Evolutionary conservation across 306 rosid genomes (phyloP).

Genomic region (Quercus berberidifolia): DNA sequence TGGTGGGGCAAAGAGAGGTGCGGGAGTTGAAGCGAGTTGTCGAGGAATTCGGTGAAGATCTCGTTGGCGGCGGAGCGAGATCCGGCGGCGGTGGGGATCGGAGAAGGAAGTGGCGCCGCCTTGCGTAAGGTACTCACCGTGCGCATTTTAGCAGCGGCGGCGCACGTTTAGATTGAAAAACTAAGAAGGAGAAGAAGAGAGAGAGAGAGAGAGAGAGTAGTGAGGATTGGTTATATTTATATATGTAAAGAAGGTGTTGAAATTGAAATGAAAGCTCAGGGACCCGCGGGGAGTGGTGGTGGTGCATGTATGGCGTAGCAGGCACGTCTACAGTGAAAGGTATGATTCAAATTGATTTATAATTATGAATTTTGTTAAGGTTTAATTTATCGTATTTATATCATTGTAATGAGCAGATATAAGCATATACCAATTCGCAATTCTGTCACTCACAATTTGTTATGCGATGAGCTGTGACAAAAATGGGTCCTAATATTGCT

Average conservation of each 20-base stretch:
- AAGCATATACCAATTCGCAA: fast-evolving
- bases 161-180: not conserved
- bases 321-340: constrained; percentile 20
- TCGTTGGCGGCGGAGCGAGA: constrained; percentile 64
- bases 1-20: constrained; percentile 40
- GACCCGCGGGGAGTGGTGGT: constrained; percentile 21
- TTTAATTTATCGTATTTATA: too few species aligned
- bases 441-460: fast-evolving
- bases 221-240: too few species aligned
- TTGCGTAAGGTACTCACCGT: constrained; percentile 14
- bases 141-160: constrained; percentile 33
- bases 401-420: too few species aligned
- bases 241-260: not conserved
- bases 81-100: constrained; percentile 74
- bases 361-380: too few species aligned
- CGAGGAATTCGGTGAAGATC: constrained; percentile 49
- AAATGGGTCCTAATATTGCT: too few species aligned
- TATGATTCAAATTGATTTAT: too few species aligned
- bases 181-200: not conserved
- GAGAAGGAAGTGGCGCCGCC: constrained; percentile 60
- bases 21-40: constrained; percentile 44
- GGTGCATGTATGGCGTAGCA: constrained; percentile 33
- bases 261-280: not conserved
- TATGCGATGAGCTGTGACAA: too few species aligned
- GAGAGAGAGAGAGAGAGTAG: not conserved